Percentiles rank a stretch among this genome's conserved stretches.
These are phyloP conservation scores for Tolypocladium amazonense DNA, from an alignment of 2,329 filamentous ascomycete species.

Conservation along the genomic window DNA sequence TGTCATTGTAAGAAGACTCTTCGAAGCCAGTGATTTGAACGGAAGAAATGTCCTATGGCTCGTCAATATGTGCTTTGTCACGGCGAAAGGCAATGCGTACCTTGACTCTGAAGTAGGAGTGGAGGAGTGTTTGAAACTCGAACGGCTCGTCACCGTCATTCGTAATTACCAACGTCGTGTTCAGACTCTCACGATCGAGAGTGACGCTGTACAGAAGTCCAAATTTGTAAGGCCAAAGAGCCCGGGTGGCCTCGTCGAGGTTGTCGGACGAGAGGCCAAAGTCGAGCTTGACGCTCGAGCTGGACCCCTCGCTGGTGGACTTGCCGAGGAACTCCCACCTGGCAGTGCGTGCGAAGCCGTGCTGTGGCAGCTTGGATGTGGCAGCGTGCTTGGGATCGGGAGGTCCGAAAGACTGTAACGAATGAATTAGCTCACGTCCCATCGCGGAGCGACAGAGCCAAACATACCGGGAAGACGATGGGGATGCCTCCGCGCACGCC, in stretches of 20 bases:
- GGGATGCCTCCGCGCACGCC: slow-evolving; percentile 87
- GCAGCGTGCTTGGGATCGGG: slow-evolving; percentile 64
- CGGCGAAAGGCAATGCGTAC: slow-evolving; percentile 37
- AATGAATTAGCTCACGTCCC: background rate
- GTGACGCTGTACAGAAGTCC: slow-evolving; percentile 90
- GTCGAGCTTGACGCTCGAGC: slow-evolving; percentile 76
- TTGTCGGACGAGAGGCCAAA: slow-evolving; percentile 75
- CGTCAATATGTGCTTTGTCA: background rate
- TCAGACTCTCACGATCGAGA: slow-evolving; percentile 61
- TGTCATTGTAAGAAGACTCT: slow-evolving; percentile 70
- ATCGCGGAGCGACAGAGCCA: background rate
- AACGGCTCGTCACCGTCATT: slow-evolving; percentile 78
- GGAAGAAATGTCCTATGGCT: slow-evolving; percentile 64
- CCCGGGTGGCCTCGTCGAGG: slow-evolving; percentile 56
- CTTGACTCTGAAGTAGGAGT: slow-evolving; percentile 77
- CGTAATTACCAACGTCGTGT: slow-evolving; percentile 74
- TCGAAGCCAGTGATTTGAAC: slow-evolving; percentile 67
- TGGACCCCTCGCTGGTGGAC: slow-evolving; percentile 46
- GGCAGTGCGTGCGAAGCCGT: slow-evolving; percentile 86
- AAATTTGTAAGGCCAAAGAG: slow-evolving; percentile 79
- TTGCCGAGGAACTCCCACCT: slow-evolving; percentile 93
- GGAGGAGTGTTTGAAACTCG: slow-evolving; percentile 84
- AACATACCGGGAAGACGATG: slow-evolving; percentile 77
- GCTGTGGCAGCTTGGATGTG: slow-evolving; percentile 75
- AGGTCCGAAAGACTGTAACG: slow-evolving; percentile 68